Evolutionary conservation across 1,284 basidiomycete genomes (phyloP), one percentile per base, ranked within the genome.

Genomic region (Naganishia sp.): DNA sequence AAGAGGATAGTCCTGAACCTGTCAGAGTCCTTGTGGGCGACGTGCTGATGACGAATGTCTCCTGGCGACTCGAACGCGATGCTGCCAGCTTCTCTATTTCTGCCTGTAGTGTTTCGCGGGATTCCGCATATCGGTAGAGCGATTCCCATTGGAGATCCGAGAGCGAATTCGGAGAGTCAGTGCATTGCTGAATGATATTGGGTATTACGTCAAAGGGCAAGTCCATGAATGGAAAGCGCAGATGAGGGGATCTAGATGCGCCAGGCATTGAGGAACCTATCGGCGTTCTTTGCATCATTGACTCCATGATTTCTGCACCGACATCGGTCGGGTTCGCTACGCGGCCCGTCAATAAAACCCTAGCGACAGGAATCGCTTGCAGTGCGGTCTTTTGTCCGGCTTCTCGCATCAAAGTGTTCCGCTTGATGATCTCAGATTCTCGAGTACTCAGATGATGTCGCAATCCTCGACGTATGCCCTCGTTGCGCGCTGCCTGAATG

Each of bases 181-280:
- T 61, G 28, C 58, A 41, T 42, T 61, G 58, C 47, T 61, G 58
- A 10, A 61, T 61, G 35, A 61, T 61, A n/a, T 51, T 61, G n/a
- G 58, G 58, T 15, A 61, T 28, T 10, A 61, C 58, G 35, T 61
- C 58, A 25, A 51, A 61, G 3, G 58, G 58, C 23, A 61, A 35
- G 39, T 61, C 58, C 58, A 61, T 61, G n/a, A 61, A 32, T 17
- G 58, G 58, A 25, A 61, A 61, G 21, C 58, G 58, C 49, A 42
- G 35, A 31, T 61, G 35, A 1, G 58, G 58, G 3, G 58, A 61
- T 7, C 25, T n/a, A 51, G 17, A 42, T n/a, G 7, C 2, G 11
- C 25, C 28, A 13, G 4, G 2, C 13, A 32, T 7, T 11, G 21
- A 23, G 21, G n/a, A 3, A 52, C 25, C 10, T 9, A 18, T 6